Conservation (phyloP, 345 rosid species). For the Jatropha curcas region DNA sequence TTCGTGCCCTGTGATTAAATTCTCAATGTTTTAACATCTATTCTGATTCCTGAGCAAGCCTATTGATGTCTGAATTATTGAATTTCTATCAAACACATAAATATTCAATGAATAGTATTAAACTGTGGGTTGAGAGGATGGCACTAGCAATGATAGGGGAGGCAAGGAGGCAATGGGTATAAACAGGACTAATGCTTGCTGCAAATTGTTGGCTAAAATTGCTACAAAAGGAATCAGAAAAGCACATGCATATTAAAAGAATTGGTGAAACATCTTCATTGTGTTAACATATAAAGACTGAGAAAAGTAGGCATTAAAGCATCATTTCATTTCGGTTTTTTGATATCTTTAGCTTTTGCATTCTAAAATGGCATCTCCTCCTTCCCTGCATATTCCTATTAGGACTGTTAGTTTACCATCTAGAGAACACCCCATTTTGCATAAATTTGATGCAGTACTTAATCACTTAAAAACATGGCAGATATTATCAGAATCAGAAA, state of each 20-base stretch:
- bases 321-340: not conserved
- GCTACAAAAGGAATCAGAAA: constrained; percentile 8
- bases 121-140: not conserved
- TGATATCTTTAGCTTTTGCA: not conserved
- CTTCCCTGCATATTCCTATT: constrained; percentile 29
- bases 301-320: not conserved
- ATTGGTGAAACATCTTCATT: not conserved
- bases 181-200: not conserved
- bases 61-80: not conserved
- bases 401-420: constrained; percentile 63
- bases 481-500: constrained; percentile 17
- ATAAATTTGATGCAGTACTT: constrained; percentile 47
- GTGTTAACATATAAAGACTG: not conserved
- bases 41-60: not conserved
- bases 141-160: not conserved
- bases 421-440: constrained; percentile 45
- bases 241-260: constrained; percentile 24
- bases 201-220: constrained; percentile 23
- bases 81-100: not conserved
- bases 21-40: constrained; percentile 2
- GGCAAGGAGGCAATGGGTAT: constrained; percentile 7
- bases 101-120: constrained; percentile 7
- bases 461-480: constrained; percentile 41
- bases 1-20: constrained; percentile 21
- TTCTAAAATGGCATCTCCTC: constrained; percentile 17